These are phyloP conservation scores for Gynostemma pentaphyllum DNA, from an alignment of 306 rosid species.

Conservation along the genomic window DNA sequence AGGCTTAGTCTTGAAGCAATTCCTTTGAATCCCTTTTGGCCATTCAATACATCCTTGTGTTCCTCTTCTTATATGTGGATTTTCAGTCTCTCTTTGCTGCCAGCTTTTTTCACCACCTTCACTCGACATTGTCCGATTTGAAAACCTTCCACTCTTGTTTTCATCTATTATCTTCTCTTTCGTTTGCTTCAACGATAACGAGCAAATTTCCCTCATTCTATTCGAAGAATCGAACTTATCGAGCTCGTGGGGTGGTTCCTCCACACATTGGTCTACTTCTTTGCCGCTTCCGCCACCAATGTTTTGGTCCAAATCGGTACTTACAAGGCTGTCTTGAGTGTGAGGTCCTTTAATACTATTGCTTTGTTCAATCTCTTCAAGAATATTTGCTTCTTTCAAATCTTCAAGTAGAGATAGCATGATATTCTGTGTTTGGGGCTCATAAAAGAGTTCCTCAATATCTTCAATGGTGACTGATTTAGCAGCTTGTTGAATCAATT, in stretches of 20 bases:
- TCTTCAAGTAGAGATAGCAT: constrained; percentile 22
- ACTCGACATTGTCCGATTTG: constrained; percentile 10
- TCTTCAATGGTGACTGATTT: constrained; percentile 23
- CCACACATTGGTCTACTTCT: too few relatives aligned
- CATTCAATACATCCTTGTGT: constrained; percentile 54
- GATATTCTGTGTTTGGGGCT: constrained; percentile 21
- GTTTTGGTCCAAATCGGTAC: too few relatives aligned
- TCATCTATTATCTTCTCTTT: background rate
- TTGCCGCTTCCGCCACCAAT: too few relatives aligned
- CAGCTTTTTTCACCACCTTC: constrained; percentile 14
- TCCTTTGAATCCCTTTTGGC: constrained; percentile 33
- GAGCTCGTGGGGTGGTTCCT: too few relatives aligned
- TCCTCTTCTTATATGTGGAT: constrained; percentile 61
- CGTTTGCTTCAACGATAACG: too few relatives aligned
- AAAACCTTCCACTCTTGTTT: constrained; percentile 5
- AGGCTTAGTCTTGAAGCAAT: constrained; percentile 22
- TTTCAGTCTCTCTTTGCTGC: constrained; percentile 13
- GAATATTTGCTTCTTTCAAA: constrained; percentile 7
- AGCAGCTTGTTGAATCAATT: constrained; percentile 25
- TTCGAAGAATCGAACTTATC: too few relatives aligned
- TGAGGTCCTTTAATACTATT: too few relatives aligned
- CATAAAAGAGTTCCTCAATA: constrained; percentile 17
- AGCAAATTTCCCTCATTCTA: too few relatives aligned
- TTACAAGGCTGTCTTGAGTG: too few relatives aligned
- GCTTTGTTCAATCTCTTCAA: constrained; percentile 17